Conservation (phyloP, 2,329 filamentous ascomycete species). For the Botrytis fabae region DNA sequence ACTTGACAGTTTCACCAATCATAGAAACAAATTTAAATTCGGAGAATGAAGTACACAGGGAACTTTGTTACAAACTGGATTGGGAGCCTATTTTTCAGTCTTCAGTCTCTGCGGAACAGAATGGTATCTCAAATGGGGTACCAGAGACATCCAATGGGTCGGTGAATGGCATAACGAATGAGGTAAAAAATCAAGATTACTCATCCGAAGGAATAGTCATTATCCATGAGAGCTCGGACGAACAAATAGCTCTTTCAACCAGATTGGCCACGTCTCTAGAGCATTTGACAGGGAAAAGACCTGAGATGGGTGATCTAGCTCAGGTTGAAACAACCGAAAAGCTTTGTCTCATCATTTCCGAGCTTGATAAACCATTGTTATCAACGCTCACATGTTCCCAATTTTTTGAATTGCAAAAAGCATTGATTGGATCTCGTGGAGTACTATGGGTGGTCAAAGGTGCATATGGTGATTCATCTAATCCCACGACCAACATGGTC, state of each 20-base stretch:
- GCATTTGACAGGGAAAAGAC: slow-evolving; percentile 2
- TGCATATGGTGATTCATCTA: slow-evolving; percentile 42
- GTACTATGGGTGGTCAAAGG: slow-evolving; percentile 53
- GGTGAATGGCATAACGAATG: not conserved
- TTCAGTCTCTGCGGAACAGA: slow-evolving; percentile 38
- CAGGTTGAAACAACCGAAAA: slow-evolving; percentile 37
- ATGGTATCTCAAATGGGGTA: slow-evolving; percentile 30
- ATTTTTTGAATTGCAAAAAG: slow-evolving; percentile 46
- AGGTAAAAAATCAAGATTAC: not conserved
- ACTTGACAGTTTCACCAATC: slow-evolving; percentile 46
- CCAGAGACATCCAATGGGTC: not conserved
- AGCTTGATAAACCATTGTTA: slow-evolving; percentile 43
- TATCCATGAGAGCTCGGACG: not conserved
- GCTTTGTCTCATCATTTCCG: slow-evolving; percentile 50
- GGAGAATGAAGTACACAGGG: slow-evolving; percentile 41
- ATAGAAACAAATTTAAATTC: slow-evolving; percentile 41
- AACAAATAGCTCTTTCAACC: not conserved
- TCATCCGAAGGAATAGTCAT: not conserved
- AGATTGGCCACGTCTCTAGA: slow-evolving; percentile 13
- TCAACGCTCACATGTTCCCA: slow-evolving; percentile 45
- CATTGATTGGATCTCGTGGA: slow-evolving; percentile 44
- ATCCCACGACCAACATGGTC: slow-evolving; percentile 37
- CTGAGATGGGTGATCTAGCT: slow-evolving; percentile 30
- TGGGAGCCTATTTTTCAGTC: slow-evolving; percentile 45
- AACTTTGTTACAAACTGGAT: slow-evolving; percentile 51